phyloP scores from a whole-genome alignment of 257 asterid species.

The Rhazya stricta region DNA sequence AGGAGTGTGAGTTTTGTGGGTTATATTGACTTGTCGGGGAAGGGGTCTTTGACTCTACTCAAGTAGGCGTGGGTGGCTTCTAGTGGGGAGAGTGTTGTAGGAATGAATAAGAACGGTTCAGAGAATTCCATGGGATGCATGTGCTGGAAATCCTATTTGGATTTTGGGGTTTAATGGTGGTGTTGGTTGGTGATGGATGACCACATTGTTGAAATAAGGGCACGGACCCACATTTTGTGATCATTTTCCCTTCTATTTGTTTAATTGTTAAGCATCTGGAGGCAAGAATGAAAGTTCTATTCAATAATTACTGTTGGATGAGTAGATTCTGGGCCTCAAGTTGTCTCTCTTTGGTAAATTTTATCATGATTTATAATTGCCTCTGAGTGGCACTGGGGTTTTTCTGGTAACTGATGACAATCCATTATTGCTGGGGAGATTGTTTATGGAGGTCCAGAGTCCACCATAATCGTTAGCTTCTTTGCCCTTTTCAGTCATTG shows the following conservation, averaged over 20 bases:
- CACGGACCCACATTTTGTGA: conserved; percentile 36
- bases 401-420: conserved; percentile 45
- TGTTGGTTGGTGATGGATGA: conserved; percentile 50
- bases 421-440: conserved; percentile 44
- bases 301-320: conserved; percentile 25
- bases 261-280: conserved; percentile 2
- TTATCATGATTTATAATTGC: conserved; percentile 34
- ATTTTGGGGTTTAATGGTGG: conserved; percentile 40
- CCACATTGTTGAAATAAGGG: conserved; percentile 40
- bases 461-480: conserved; percentile 46
- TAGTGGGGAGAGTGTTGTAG: conserved; percentile 27
- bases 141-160: conserved; percentile 35
- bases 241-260: conserved; percentile 23
- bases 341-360: conserved; percentile 14
- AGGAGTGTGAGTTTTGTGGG: conserved; percentile 3
- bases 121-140: conserved; percentile 40
- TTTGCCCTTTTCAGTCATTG: conserved; percentile 38
- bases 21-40: conserved; percentile 7
- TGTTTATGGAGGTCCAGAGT: conserved; percentile 43
- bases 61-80: conserved; percentile 9
- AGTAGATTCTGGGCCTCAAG: conserved; percentile 30
- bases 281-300: conserved; percentile 5
- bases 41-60: background rate
- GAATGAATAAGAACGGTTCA: conserved; percentile 29
- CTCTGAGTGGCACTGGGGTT: conserved; percentile 41